Evolutionary conservation across 108 stramenopile genomes (phyloP).

Genomic region (Conticribra weissflogii): DNA sequence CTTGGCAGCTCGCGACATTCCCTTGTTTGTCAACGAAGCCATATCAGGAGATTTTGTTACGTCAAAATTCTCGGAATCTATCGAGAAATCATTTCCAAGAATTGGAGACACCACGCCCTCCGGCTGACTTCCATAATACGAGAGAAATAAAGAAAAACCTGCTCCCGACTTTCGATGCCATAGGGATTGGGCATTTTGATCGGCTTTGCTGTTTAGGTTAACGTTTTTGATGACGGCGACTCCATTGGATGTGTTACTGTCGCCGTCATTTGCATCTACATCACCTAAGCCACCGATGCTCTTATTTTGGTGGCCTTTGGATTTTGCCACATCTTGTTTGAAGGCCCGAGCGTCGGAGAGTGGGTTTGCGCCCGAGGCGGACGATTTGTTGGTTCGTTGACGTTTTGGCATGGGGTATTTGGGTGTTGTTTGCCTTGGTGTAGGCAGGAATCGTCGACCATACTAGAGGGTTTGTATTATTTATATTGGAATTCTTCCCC

Average conservation of each 20-base stretch:
- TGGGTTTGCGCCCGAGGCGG: constrained; percentile 16
- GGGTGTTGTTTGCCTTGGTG: neutral
- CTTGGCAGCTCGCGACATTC: constrained; percentile 69
- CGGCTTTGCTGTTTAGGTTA: neutral
- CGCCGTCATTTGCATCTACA: neutral
- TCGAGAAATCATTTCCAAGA: too few species aligned
- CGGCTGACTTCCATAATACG: constrained; percentile 70
- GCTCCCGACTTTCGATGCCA: constrained; percentile 76
- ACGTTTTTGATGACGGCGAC: neutral
- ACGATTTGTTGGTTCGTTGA: neutral
- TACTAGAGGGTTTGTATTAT: too few species aligned
- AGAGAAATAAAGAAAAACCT: constrained; percentile 64
- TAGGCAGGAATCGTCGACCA: too few species aligned
- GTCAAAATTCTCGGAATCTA: too few species aligned
- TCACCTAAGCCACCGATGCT: too few species aligned
- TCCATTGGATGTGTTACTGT: neutral
- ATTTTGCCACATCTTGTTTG: constrained; percentile 18
- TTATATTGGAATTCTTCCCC: too few species aligned
- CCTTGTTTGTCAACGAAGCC: too few species aligned
- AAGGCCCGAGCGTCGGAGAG: constrained; percentile 23
- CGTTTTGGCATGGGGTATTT: constrained; percentile 13
- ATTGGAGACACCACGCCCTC: constrained; percentile 31
- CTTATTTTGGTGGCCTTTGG: too few species aligned
- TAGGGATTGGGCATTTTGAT: constrained; percentile 27
- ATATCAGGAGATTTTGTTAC: too few species aligned